Evolutionary conservation across 805 yeast species (phyloP).

Genomic region (Cyberlindnera maclurae): DNA sequence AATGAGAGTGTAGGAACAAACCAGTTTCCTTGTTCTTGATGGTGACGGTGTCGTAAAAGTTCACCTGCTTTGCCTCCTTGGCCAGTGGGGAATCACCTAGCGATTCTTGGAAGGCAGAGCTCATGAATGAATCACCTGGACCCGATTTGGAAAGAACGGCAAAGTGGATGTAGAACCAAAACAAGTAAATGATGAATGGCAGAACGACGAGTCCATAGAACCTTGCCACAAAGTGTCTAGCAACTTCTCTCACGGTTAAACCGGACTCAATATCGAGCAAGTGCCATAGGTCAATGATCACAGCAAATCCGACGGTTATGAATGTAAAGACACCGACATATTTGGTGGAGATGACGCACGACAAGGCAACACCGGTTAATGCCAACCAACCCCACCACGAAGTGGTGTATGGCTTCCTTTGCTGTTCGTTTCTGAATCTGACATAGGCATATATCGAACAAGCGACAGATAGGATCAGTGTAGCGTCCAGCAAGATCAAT

Average conservation of each 20-base stretch:
- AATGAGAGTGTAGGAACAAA: slow-evolving; percentile 81
- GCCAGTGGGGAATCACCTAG: slow-evolving; percentile 78
- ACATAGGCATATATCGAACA: slow-evolving; percentile 71
- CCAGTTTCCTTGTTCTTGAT: slow-evolving; percentile 75
- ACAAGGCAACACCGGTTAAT: slow-evolving; percentile 76
- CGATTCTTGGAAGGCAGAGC: slow-evolving; percentile 91
- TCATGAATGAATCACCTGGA: slow-evolving; percentile 93
- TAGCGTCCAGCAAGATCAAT: slow-evolving; percentile 86
- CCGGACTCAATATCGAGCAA: slow-evolving; percentile 69
- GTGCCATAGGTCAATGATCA: slow-evolving; percentile 80
- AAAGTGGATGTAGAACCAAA: slow-evolving; percentile 92
- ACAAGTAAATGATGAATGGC: slow-evolving; percentile 76
- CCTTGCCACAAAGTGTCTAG: slow-evolving; percentile 71
- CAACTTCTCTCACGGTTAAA: slow-evolving; percentile 46
- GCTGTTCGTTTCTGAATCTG: slow-evolving; percentile 62
- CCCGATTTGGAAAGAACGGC: slow-evolving; percentile 78
- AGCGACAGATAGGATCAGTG: slow-evolving; percentile 78
- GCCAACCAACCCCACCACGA: slow-evolving; percentile 87
- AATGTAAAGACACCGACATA: slow-evolving; percentile 95
- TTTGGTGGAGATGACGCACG: slow-evolving; percentile 91
- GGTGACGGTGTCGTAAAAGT: slow-evolving; percentile 71
- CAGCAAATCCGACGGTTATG: slow-evolving; percentile 82
- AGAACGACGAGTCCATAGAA: slow-evolving; percentile 61
- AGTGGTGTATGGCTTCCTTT: slow-evolving; percentile 55
- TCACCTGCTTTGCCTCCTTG: slow-evolving; percentile 58